A percentile compares a stretch with the other conserved stretches of the same genome.
Conservation (phyloP, 306 rosid species). For the Sicyos edulis region DNA sequence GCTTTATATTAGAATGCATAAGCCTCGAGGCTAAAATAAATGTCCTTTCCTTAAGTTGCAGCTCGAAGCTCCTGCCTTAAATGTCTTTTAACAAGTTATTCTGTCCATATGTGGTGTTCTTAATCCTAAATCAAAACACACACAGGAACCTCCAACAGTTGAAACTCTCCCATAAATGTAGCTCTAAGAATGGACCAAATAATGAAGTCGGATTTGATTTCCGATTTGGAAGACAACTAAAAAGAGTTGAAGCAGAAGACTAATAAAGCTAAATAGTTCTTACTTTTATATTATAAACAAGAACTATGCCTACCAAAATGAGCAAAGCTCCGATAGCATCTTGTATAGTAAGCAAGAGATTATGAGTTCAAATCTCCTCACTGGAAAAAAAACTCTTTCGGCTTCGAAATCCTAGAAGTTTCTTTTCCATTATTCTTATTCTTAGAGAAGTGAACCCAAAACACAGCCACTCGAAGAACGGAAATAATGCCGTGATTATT, state of each 20-base stretch:
- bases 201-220: neutral
- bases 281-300: neutral
- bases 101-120: neutral
- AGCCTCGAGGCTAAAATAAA: neutral
- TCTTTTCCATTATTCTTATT: neutral
- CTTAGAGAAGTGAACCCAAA: constrained; percentile 5
- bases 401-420: neutral
- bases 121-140: neutral
- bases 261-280: neutral
- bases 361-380: too few relatives aligned
- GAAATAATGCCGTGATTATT: too few relatives aligned
- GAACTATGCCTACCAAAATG: neutral
- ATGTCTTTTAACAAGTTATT: neutral
- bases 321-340: too few relatives aligned
- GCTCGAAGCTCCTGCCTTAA: neutral
- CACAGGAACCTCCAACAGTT: neutral
- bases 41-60: neutral
- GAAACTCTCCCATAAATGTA: neutral
- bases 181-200: neutral
- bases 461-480: constrained; percentile 4
- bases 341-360: too few relatives aligned
- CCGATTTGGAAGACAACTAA: neutral
- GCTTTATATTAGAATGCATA: neutral
- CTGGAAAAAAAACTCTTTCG: too few relatives aligned
- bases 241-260: neutral